These are phyloP conservation scores for Candida peoriensis DNA, from an alignment of 805 yeast species.

Conservation along the genomic window DNA sequence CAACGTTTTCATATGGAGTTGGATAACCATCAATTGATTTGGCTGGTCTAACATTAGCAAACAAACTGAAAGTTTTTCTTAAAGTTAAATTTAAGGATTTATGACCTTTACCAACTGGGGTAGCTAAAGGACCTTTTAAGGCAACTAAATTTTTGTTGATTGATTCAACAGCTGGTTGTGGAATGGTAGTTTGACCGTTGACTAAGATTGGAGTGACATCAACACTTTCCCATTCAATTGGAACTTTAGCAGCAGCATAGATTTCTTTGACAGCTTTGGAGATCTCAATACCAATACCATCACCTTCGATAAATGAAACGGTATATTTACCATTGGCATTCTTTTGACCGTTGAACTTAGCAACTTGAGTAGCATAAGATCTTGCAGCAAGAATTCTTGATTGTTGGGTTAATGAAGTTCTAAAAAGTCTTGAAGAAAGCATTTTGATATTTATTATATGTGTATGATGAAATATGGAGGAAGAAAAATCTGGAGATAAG, in stretches of 20 bases:
- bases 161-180: slow-evolving; percentile 85
- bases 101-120: slow-evolving; percentile 99
- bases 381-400: slow-evolving; percentile 11
- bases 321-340: slow-evolving; percentile 79
- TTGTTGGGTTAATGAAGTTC: slow-evolving; percentile 26
- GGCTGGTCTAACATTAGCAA: slow-evolving; percentile 97
- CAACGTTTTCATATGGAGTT: slow-evolving; percentile 77
- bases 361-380: slow-evolving; percentile 42
- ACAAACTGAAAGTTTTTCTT: slow-evolving; percentile 93
- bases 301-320: slow-evolving; percentile 97
- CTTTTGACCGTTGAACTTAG: slow-evolving; percentile 62
- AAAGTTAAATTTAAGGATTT: slow-evolving; percentile 94
- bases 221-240: slow-evolving; percentile 95
- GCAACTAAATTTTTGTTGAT: slow-evolving; percentile 93
- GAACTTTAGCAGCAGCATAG: slow-evolving; percentile 90
- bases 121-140: slow-evolving; percentile 95
- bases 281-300: slow-evolving; percentile 96
- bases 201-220: slow-evolving; percentile 92
- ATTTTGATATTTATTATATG: slow-evolving; percentile 52
- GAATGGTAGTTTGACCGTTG: slow-evolving; percentile 91
- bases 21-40: slow-evolving; percentile 89
- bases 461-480: no score
- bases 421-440: slow-evolving; percentile 91
- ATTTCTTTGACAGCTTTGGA: slow-evolving; percentile 91
- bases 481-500: no score